Conservation (phyloP, 768 basidiomycete genomes). For the Suillus decipiens region DNA sequence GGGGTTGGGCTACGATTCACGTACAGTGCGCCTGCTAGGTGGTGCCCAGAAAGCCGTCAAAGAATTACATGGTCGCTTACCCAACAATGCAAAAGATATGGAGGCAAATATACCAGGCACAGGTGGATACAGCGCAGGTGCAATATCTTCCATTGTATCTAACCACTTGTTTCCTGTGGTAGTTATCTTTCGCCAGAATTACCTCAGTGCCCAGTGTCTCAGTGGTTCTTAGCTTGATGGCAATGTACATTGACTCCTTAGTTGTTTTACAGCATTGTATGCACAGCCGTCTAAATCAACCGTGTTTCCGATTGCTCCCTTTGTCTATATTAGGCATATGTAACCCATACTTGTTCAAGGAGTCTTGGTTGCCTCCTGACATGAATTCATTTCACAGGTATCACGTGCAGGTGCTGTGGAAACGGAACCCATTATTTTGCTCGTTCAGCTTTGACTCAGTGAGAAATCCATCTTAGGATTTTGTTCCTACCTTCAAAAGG, state of each 20-base stretch:
- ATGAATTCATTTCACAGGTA: neutral
- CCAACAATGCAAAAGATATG: slow-evolving; percentile 78
- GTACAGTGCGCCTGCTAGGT: slow-evolving; percentile 76
- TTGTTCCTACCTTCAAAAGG: too few species aligned
- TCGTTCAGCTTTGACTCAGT: slow-evolving; percentile 56
- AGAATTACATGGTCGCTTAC: slow-evolving; percentile 69
- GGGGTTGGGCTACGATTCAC: slow-evolving; percentile 90
- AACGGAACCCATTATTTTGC: slow-evolving; percentile 69
- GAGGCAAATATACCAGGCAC: slow-evolving; percentile 85
- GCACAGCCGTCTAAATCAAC: slow-evolving; percentile 76
- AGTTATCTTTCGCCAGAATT: slow-evolving; percentile 31
- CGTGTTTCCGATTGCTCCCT: too few species aligned
- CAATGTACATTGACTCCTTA: slow-evolving; percentile 84
- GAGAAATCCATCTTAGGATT: too few species aligned
- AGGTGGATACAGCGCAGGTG: slow-evolving; percentile 86
- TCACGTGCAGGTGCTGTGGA: slow-evolving; percentile 18
- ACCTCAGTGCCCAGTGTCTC: neutral
- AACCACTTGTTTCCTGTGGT: slow-evolving; percentile 83
- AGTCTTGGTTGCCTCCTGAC: too few species aligned
- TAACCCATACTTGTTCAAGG: too few species aligned
- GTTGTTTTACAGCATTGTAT: slow-evolving; percentile 80
- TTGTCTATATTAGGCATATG: too few species aligned
- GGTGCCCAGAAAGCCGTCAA: slow-evolving; percentile 82
- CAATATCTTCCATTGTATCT: slow-evolving; percentile 86
- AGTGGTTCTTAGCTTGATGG: slow-evolving; percentile 69